phyloP scores from a whole-genome alignment of 768 basidiomycete genomes.

The Mycena albidolilacea region DNA sequence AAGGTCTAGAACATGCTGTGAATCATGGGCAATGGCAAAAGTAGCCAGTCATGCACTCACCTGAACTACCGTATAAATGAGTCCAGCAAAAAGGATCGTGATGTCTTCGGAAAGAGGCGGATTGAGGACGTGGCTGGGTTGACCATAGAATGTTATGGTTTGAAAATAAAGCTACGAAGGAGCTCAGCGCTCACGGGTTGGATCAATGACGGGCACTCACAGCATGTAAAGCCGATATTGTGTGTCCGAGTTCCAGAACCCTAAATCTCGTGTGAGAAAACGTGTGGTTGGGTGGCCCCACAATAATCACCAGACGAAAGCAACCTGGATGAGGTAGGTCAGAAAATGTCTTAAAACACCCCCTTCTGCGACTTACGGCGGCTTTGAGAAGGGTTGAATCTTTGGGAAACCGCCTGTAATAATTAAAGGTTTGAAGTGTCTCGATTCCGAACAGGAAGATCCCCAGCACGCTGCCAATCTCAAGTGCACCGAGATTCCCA shows the following conservation, averaged over 20 bases:
- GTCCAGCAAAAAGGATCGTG: constrained; percentile 17
- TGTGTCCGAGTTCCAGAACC: constrained; percentile 25
- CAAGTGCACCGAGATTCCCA: constrained; percentile 17
- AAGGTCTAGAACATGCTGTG: neutral
- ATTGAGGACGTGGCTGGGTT: neutral
- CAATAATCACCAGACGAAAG: constrained; percentile 5
- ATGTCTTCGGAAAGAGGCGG: constrained; percentile 18
- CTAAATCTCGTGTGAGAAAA: neutral
- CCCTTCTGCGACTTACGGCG: neutral
- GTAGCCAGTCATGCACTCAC: neutral
- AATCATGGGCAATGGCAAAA: neutral
- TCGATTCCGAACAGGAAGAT: constrained; percentile 17
- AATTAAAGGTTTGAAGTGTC: constrained; percentile 22
- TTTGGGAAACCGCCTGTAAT: constrained; percentile 3
- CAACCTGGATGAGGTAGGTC: constrained; percentile 4
- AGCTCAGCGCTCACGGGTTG: neutral
- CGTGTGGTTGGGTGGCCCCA: no score
- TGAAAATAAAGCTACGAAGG: neutral
- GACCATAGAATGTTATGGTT: constrained; percentile 26
- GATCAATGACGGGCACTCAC: neutral
- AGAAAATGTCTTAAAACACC: neutral
- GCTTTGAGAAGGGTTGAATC: constrained; percentile 17
- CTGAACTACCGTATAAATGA: constrained; percentile 23
- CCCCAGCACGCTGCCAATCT: constrained; percentile 10
- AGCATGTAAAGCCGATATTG: constrained; percentile 21